Evolutionary conservation across 768 basidiomycete genomes (phyloP).

Genomic region (Podaxis carcinomalis): DNA sequence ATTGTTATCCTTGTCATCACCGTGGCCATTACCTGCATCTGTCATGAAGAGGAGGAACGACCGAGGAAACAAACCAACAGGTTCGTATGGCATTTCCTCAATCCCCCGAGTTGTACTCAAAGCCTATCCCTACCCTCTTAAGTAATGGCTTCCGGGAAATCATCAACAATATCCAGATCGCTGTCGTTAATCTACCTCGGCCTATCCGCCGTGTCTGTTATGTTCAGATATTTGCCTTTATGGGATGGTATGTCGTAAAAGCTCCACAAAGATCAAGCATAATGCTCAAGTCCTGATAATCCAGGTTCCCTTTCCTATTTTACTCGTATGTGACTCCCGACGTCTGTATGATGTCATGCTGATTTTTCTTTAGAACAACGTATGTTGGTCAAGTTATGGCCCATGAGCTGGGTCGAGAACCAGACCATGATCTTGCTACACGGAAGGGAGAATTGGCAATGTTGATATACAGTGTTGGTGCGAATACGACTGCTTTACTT

Average conservation of each 20-base stretch:
- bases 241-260: slow-evolving; percentile 72
- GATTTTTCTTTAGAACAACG: slow-evolving; percentile 57
- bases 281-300: background rate
- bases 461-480: slow-evolving; percentile 87
- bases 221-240: slow-evolving; percentile 93
- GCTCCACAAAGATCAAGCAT: background rate
- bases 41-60: slow-evolving; percentile 75
- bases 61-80: slow-evolving; percentile 35
- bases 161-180: slow-evolving; percentile 71
- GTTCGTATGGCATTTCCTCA: slow-evolving; percentile 23
- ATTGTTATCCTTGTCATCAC: slow-evolving; percentile 75
- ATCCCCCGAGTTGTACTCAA: background rate
- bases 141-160: slow-evolving; percentile 64
- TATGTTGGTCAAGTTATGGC: slow-evolving; percentile 96
- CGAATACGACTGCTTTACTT: slow-evolving; percentile 17
- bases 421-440: slow-evolving; percentile 79
- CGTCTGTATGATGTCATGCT: background rate
- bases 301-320: slow-evolving; percentile 93
- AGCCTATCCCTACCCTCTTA: background rate
- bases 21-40: slow-evolving; percentile 86
- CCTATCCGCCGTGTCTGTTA: slow-evolving; percentile 87
- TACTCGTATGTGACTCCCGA: slow-evolving; percentile 55
- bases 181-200: slow-evolving; percentile 71
- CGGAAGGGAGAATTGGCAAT: slow-evolving; percentile 85
- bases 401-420: slow-evolving; percentile 64